Evolutionary conservation across 1,139 yeast species (phyloP).

Genomic region (Kodamaea ohmeri): DNA sequence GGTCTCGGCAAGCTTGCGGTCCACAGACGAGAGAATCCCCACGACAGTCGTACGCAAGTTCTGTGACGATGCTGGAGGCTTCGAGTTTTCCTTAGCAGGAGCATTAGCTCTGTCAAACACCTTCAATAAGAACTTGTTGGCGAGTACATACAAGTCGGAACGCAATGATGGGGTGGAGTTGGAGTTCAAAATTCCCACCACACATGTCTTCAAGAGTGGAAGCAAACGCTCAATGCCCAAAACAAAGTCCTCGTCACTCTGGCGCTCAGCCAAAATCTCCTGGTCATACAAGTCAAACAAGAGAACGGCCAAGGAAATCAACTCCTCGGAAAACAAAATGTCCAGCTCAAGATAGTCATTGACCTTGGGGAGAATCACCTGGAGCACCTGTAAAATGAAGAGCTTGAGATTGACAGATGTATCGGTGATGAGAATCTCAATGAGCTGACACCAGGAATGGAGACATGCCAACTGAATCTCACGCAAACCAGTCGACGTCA

Average conservation of each 20-base stretch:
- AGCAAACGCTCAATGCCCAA: constrained; percentile 49
- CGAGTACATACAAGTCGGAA: constrained; percentile 73
- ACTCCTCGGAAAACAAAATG: constrained; percentile 66
- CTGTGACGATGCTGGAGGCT: neutral
- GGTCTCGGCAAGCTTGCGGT: constrained; percentile 59
- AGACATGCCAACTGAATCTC: constrained; percentile 58
- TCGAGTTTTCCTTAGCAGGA: neutral
- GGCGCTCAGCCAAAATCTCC: constrained; percentile 26
- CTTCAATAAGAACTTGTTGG: constrained; percentile 63
- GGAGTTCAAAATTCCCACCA: constrained; percentile 70
- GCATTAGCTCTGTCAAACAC: constrained; percentile 31
- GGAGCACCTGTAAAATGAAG: constrained; percentile 75
- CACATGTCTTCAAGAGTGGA: constrained; percentile 69
- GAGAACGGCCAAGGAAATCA: constrained; percentile 72
- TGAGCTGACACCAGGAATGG: constrained; percentile 80
- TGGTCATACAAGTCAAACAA: constrained; percentile 62
- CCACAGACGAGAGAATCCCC: constrained; percentile 55
- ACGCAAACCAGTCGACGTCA: constrained; percentile 46
- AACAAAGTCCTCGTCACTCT: constrained; percentile 24
- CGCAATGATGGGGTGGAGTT: constrained; percentile 66
- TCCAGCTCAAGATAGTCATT: constrained; percentile 70
- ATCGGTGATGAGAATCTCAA: constrained; percentile 70
- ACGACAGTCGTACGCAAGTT: constrained; percentile 36
- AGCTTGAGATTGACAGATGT: constrained; percentile 31
- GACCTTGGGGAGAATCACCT: constrained; percentile 70